Conservation (phyloP, 2,329 filamentous ascomycete species). For the Cryoendolithus antarcticus region DNA sequence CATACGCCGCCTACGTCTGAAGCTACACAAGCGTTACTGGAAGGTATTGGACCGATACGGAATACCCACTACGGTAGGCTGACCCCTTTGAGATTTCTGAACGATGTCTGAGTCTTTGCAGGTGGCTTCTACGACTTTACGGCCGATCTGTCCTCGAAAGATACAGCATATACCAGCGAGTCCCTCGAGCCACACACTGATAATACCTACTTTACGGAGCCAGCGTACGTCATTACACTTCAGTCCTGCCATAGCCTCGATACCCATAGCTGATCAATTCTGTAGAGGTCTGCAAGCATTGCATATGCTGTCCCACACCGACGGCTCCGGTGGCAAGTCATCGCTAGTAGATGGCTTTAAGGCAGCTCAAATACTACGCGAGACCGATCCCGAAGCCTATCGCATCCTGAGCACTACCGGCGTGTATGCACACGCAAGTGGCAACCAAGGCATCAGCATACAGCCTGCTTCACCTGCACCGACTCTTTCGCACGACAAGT, state of each 20-base stretch:
- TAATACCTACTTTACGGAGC: slow-evolving; percentile 90
- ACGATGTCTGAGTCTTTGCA: slow-evolving; percentile 10
- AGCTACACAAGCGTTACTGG: slow-evolving; percentile 53
- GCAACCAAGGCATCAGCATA: slow-evolving; percentile 73
- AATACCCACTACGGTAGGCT: slow-evolving; percentile 78
- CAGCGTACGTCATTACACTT: slow-evolving; percentile 23
- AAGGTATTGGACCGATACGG: slow-evolving; percentile 73
- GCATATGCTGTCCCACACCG: slow-evolving; percentile 72
- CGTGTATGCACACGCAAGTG: slow-evolving; percentile 71
- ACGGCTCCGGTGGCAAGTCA: slow-evolving; percentile 58
- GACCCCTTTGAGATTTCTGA: background rate
- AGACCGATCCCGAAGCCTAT: slow-evolving; percentile 45
- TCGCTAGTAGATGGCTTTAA: slow-evolving; percentile 79
- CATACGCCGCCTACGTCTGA: slow-evolving; percentile 56
- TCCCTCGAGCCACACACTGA: slow-evolving; percentile 80
- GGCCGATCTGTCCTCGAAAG: slow-evolving; percentile 69
- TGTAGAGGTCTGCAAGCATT: slow-evolving; percentile 60
- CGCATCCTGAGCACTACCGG: slow-evolving; percentile 42
- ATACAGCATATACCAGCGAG: slow-evolving; percentile 61
- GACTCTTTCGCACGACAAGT: slow-evolving; percentile 52
- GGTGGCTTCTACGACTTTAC: slow-evolving; percentile 76
- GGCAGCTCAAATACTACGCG: slow-evolving; percentile 49
- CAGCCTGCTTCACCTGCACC: slow-evolving; percentile 58
- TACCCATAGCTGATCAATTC: background rate
- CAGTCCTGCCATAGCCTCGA: background rate